phyloP scores from a whole-genome alignment of 345 rosid species.

The Anastatica hierochuntica region DNA sequence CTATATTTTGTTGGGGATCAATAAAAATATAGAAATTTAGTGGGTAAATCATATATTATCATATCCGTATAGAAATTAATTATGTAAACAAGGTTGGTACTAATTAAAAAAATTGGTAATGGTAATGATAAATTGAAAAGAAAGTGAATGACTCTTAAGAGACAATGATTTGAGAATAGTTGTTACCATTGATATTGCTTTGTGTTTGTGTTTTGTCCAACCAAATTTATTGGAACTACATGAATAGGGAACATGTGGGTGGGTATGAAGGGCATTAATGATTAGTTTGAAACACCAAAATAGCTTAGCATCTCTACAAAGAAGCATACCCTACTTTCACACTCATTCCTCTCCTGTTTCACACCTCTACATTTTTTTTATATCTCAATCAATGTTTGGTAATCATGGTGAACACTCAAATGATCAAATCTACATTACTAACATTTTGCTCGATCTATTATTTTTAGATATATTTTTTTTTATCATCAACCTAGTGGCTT shows the following conservation, averaged over 20 bases:
- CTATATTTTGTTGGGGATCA: too few relatives aligned
- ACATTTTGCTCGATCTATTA: neutral
- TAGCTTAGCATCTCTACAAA: conserved; percentile 4
- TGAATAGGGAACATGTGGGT: conserved; percentile 23
- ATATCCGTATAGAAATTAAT: too few relatives aligned
- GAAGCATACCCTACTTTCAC: conserved; percentile 6
- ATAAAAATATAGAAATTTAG: too few relatives aligned
- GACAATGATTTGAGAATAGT: conserved; percentile 13
- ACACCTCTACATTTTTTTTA: neutral
- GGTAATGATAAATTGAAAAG: neutral
- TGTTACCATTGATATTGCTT: conserved; percentile 9
- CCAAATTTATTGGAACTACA: conserved; percentile 16
- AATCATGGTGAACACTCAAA: too few relatives aligned
- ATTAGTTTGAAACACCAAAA: conserved; percentile 12
- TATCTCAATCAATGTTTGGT: too few relatives aligned
- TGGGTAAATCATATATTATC: too few relatives aligned
- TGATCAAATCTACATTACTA: neutral
- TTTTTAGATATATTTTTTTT: too few relatives aligned
- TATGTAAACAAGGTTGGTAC: too few relatives aligned
- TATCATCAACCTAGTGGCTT: too few relatives aligned
- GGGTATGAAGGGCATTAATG: conserved; percentile 20
- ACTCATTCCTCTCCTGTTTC: neutral
- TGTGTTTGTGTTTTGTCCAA: conserved; percentile 21
- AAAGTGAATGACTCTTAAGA: conserved; percentile 7
- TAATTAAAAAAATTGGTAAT: neutral